A percentile compares a stretch with the other conserved stretches of the same genome.
Evolutionary conservation across 495 filamentous ascomycete species (phyloP).

Genomic region (Annulohypoxylon maeteangense): DNA sequence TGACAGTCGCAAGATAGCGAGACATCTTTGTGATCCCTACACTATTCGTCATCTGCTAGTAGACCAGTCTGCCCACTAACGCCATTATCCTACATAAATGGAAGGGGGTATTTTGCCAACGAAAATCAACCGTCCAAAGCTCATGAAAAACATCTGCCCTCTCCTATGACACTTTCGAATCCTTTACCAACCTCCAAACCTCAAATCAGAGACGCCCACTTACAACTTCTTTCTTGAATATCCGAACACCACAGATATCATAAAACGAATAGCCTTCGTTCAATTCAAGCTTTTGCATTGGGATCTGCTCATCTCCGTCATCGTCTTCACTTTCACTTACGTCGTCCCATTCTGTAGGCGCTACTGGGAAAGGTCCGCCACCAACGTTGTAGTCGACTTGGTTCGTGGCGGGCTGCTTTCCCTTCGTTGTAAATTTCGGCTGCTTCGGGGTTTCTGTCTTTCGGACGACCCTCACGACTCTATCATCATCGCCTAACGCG

Average conservation of each 20-base stretch:
- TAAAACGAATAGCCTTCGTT: constrained; percentile 56
- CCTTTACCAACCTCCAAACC: background rate
- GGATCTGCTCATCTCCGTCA: constrained; percentile 34
- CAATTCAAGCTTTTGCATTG: constrained; percentile 46
- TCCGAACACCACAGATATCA: constrained; percentile 59
- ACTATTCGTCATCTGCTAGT: background rate
- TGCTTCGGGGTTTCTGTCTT: constrained; percentile 39
- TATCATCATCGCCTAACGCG: constrained; percentile 57
- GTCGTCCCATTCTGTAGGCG: constrained; percentile 40
- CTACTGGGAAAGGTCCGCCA: constrained; percentile 31
- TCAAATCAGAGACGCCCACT: constrained; percentile 50
- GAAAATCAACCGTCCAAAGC: constrained; percentile 7
- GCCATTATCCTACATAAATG: background rate
- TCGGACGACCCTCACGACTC: constrained; percentile 57
- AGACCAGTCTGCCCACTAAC: background rate
- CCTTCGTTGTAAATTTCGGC: constrained; percentile 46
- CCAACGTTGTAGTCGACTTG: background rate
- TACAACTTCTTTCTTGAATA: constrained; percentile 63
- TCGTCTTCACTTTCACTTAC: constrained; percentile 53
- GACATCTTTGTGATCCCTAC: background rate
- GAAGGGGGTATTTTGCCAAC: constrained; percentile 34
- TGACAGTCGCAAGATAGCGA: too few species aligned
- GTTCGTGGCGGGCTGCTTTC: constrained; percentile 33
- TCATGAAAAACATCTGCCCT: background rate
- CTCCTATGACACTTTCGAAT: background rate